A percentile compares a stretch with the other conserved stretches of the same genome.
Conservation (phyloP, 2,329 filamentous ascomycete genomes). For the Aspergillus sp. region DNA sequence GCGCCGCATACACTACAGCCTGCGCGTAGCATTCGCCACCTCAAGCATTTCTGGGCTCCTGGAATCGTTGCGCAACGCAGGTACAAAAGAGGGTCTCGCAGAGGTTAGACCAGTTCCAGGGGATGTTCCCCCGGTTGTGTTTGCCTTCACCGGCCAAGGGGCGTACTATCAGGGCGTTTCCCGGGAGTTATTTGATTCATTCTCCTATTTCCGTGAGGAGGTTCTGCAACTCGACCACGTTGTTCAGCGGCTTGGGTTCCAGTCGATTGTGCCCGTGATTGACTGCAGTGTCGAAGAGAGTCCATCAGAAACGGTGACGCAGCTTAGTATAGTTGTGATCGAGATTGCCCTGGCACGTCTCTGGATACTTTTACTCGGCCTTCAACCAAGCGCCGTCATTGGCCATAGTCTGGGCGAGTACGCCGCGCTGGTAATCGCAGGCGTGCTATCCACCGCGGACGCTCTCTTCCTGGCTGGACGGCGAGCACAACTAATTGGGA, state of each 20-base stretch:
- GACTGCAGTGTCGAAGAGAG: constrained; percentile 41
- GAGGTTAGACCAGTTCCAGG: constrained; percentile 56
- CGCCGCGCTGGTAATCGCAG: constrained; percentile 34
- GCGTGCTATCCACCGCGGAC: constrained; percentile 34
- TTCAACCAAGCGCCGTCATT: constrained; percentile 54
- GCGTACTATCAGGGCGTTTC: constrained; percentile 4
- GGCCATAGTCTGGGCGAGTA: constrained; percentile 44
- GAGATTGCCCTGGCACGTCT: constrained; percentile 42
- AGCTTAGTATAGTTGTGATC: constrained; percentile 38
- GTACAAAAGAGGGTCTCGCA: constrained; percentile 23
- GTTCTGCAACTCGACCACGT: constrained; percentile 26
- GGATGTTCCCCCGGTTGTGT: constrained; percentile 7
- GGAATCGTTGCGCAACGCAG: constrained; percentile 2
- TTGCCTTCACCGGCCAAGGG: constrained; percentile 16
- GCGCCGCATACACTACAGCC: constrained; percentile 38
- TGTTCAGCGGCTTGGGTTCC: constrained; percentile 24
- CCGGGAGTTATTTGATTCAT: constrained; percentile 28
- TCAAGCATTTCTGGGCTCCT: not conserved
- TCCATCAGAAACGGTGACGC: constrained; percentile 22
- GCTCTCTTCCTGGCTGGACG: constrained; percentile 66
- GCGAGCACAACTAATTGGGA: constrained; percentile 65
- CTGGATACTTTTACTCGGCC: constrained; percentile 29
- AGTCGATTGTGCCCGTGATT: constrained; percentile 23
- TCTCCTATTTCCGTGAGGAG: constrained; percentile 18
- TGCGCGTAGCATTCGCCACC: constrained; percentile 9